Conservation (phyloP, 176 grass and related monocot genomes). For the Bolboschoenus planiculmis region DNA sequence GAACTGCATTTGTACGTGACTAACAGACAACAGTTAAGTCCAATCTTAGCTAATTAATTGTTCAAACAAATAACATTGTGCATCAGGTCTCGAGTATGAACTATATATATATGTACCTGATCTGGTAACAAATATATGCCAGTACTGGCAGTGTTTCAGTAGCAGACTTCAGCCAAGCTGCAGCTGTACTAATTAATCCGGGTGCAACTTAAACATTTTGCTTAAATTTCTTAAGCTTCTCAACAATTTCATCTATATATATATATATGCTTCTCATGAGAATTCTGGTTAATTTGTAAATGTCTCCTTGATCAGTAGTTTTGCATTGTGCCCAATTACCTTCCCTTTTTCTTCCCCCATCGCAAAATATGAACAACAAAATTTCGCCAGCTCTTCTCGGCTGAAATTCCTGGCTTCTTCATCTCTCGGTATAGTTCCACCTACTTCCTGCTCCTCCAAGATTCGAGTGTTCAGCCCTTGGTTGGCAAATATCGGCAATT, state of each 20-base stretch:
- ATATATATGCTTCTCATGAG: slow-evolving; percentile 17
- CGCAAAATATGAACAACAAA: slow-evolving; percentile 18
- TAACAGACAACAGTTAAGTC: neutral
- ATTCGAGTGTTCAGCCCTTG: slow-evolving; percentile 26
- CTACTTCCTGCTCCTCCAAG: slow-evolving; percentile 1
- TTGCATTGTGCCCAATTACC: slow-evolving; percentile 20
- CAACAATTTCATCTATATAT: slow-evolving; percentile 33
- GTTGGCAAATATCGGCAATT: slow-evolving; percentile 40
- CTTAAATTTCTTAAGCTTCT: neutral
- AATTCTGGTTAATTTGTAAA: slow-evolving; percentile 1
- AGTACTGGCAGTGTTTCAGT: neutral
- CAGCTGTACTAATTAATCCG: neutral
- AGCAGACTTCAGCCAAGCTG: neutral
- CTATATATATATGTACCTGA: no score
- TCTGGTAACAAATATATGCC: no score
- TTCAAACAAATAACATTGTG: neutral
- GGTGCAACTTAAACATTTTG: neutral
- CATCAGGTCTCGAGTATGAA: neutral
- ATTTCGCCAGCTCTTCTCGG: slow-evolving; percentile 2
- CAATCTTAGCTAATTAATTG: neutral
- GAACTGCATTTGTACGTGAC: neutral
- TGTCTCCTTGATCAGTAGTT: slow-evolving; percentile 21
- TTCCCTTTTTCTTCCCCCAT: slow-evolving; percentile 29
- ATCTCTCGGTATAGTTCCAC: slow-evolving; percentile 31
- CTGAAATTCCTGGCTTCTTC: slow-evolving; percentile 29